Evolutionary conservation across 371 early-diverging fungal genomes (phyloP), one percentile per base, ranked within the genome.

Genomic region (Circinella minor): DNA sequence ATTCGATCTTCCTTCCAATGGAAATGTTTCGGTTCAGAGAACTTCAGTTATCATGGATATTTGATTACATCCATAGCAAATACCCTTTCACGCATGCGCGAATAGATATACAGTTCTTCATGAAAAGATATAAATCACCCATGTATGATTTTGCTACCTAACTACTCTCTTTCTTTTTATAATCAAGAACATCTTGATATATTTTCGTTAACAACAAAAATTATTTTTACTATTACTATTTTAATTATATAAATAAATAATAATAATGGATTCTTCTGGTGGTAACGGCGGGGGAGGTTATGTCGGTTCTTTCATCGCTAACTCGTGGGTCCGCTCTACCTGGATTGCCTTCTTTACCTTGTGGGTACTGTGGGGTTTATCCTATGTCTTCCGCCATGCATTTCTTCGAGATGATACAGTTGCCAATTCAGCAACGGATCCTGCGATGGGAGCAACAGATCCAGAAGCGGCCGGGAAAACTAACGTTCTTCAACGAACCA

Each of bases 331-430:
- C 34, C 66, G 73, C 46, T 51, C 68, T 7, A 69, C 73, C 13
- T 79, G 79, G 79, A 76, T 79, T 62, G 79, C 79, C 18, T 79
- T 76, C 68, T 76, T 79, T 36, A 74, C 74, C 34, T 65, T 76
- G 9, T 79, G 74, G 74, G 68, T 76, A 20, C 67, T 76, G 18
- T 79, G 79, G 79, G 79, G 74, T 20, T 69, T 79, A 7, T 47
- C 72, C 47, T 74, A 74, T 46, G 64, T 72, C 38, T 34, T 72
- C 37, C 74, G 76, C 17, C 67, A 72, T n/a, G 71, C 60, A 6
- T 55, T 78, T 46, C 65, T 62, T 48, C 11, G 57, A 57, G 57
- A 57, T 14, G 57, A 18, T n/a, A 27, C 18, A n/a, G 1, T 14
- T 9, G 57, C 36, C 5, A 6, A 5, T 27, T 10, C 36, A 4